These are phyloP conservation scores for Mollisia scopiformis DNA, from an alignment of 2,329 filamentous ascomycete genomes.

Conservation along the genomic window DNA sequence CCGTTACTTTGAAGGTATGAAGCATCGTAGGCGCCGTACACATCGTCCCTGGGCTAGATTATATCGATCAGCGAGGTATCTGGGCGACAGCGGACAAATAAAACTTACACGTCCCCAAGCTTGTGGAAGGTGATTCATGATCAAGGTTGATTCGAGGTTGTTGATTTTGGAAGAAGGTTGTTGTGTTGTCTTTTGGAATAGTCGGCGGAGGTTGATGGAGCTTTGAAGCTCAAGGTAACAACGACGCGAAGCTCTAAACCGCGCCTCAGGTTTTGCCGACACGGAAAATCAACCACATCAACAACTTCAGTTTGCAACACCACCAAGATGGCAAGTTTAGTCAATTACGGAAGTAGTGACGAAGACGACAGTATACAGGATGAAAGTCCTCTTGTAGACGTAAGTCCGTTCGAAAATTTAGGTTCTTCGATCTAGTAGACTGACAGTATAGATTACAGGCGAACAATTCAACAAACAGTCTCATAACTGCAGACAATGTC, in stretches of 20 bases:
- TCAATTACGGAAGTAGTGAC: slow-evolving; percentile 44
- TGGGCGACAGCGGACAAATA: slow-evolving; percentile 10
- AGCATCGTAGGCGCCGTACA: slow-evolving; percentile 91
- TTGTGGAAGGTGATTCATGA: slow-evolving; percentile 74
- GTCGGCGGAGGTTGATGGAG: background rate
- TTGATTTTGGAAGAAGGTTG: background rate
- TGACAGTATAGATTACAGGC: slow-evolving; percentile 28
- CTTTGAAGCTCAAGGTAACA: slow-evolving; percentile 5
- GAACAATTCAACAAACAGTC: slow-evolving; percentile 8
- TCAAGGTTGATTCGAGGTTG: slow-evolving; percentile 3
- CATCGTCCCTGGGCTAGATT: slow-evolving; percentile 86
- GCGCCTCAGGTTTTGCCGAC: slow-evolving; percentile 14
- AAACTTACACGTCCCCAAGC: slow-evolving; percentile 71
- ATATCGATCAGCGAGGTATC: slow-evolving; percentile 39
- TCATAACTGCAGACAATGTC: background rate
- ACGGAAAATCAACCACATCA: background rate
- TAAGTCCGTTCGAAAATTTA: slow-evolving; percentile 10
- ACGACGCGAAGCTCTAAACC: background rate
- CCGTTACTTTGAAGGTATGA: slow-evolving; percentile 76
- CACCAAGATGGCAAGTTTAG: slow-evolving; percentile 36
- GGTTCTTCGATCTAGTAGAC: slow-evolving; percentile 1
- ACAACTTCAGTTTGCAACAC: background rate
- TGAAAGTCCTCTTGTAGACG: slow-evolving; percentile 22
- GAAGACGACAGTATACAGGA: slow-evolving; percentile 36
- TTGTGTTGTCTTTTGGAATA: background rate